Evolutionary conservation across 1,284 basidiomycete species (phyloP).

Genomic region (Kwoniella shivajii): DNA sequence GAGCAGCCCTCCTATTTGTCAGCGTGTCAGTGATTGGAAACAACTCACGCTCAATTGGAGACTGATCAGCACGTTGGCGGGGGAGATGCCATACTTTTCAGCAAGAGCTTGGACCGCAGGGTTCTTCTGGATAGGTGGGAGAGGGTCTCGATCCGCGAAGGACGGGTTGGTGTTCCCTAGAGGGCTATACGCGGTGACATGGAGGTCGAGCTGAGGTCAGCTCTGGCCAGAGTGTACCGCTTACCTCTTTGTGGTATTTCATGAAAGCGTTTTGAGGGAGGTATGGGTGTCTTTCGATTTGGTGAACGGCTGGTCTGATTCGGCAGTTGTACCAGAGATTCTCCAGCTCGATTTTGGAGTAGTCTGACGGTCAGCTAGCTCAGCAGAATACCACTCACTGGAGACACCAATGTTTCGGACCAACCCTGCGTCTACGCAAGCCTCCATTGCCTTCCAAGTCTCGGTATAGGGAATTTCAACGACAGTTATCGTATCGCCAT

Average conservation of each 20-base stretch:
- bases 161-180: slow-evolving; percentile 63
- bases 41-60: slow-evolving; percentile 53
- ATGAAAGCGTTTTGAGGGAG: slow-evolving; percentile 76
- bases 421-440: slow-evolving; percentile 14
- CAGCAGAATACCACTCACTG: slow-evolving; percentile 9
- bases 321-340: slow-evolving; percentile 11
- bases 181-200: slow-evolving; percentile 79
- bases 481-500: slow-evolving; percentile 14
- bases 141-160: slow-evolving; percentile 13
- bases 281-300: slow-evolving; percentile 77
- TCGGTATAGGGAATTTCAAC: slow-evolving; percentile 25
- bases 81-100: slow-evolving; percentile 61
- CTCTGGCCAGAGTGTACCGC: neutral
- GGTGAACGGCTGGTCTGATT: slow-evolving; percentile 60
- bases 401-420: slow-evolving; percentile 26
- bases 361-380: slow-evolving; percentile 10
- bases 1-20: slow-evolving; percentile 62
- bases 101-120: slow-evolving; percentile 63
- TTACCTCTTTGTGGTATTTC: slow-evolving; percentile 51
- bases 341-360: slow-evolving; percentile 22
- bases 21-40: slow-evolving; percentile 44
- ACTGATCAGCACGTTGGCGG: slow-evolving; percentile 57
- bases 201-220: slow-evolving; percentile 56
- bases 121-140: slow-evolving; percentile 25
- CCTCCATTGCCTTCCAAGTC: slow-evolving; percentile 33